Evolutionary conservation across 805 yeast species (phyloP), one percentile per base, ranked within the genome.

Genomic region (Starmerella sirachaensis): DNA sequence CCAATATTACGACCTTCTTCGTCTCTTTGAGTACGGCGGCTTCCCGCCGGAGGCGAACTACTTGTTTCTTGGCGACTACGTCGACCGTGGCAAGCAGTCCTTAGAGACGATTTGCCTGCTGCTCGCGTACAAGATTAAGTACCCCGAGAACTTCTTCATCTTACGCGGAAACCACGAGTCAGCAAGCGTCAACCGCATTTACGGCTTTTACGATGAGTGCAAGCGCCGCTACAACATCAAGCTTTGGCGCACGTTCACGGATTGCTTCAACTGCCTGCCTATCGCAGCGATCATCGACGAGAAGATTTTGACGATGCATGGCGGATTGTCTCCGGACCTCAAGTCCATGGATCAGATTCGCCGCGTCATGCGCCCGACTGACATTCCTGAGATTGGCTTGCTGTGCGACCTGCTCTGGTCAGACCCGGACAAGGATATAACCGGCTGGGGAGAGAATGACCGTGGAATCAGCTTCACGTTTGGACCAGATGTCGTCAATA

Each of bases 31-130:
- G 66, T 88, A 88, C 58, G 97, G 98, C 54, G 98, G 97, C 2
- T 88, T 91, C 70, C 98, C 98, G 1, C 98, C 98, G 10, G 97
- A 91, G 61, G 93, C 97, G 14, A 88, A 88, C 66, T 88, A 88
- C 65, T 68, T 88, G 54, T 88, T 88, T 59, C 65, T 88, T 43
- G 98, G 98, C 50, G 98, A 88, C 69, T 88, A 88, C 58, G 98
- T 88, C 50, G 98, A 88, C 68, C 79, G 98, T 70, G 98, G 98
- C 57, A 85, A 86, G 60, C 97, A 91, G 68, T 83, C 94, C 21
- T 66, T 91, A 53, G 98, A 88, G 63, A 91, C 97, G 13, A 88
- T 88, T 55, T 88, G 97, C 63, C 66, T 88, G 48, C 68, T 88
- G 56, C 72, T 88, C 57, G 96, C 96, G 29, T 88, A 88, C 69